Evolutionary conservation across 371 early-diverging fungal genomes (phyloP).

Genomic region (Mortierella polycephala): DNA sequence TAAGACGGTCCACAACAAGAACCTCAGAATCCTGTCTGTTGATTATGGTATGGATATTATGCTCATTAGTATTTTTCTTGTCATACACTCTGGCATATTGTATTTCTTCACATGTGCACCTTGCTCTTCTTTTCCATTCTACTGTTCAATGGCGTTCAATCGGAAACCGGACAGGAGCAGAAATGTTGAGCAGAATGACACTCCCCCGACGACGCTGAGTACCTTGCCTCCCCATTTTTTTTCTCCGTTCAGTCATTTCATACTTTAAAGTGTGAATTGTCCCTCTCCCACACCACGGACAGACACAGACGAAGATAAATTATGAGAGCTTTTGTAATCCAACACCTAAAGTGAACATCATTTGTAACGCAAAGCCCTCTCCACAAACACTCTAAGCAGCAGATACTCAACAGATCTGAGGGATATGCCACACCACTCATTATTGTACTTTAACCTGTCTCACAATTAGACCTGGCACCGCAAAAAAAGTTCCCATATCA

Average conservation of each 20-base stretch:
- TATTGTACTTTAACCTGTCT: background rate
- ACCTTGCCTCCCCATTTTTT: too few relatives aligned
- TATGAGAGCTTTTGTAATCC: background rate
- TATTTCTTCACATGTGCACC: background rate
- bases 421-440: background rate
- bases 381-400: too few relatives aligned
- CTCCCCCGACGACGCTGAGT: too few relatives aligned
- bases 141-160: too few relatives aligned
- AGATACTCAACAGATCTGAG: background rate
- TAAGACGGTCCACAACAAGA: conserved; percentile 51
- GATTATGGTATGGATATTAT: conserved; percentile 34
- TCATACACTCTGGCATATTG: background rate
- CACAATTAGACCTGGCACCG: conserved; percentile 40
- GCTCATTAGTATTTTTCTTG: background rate
- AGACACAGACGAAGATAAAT: background rate
- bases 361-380: background rate
- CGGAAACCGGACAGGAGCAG: too few relatives aligned
- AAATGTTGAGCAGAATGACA: too few relatives aligned
- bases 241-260: too few relatives aligned
- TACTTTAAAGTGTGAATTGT: background rate
- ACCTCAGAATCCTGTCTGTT: conserved; percentile 42
- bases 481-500: conserved; percentile 50
- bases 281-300: background rate
- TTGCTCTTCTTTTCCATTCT: too few relatives aligned
- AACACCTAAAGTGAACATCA: conserved; percentile 13